Base-by-base conservation (phyloP, 2,329 filamentous ascomycete genomes). In the Parafenestella ontariensis region DNA sequence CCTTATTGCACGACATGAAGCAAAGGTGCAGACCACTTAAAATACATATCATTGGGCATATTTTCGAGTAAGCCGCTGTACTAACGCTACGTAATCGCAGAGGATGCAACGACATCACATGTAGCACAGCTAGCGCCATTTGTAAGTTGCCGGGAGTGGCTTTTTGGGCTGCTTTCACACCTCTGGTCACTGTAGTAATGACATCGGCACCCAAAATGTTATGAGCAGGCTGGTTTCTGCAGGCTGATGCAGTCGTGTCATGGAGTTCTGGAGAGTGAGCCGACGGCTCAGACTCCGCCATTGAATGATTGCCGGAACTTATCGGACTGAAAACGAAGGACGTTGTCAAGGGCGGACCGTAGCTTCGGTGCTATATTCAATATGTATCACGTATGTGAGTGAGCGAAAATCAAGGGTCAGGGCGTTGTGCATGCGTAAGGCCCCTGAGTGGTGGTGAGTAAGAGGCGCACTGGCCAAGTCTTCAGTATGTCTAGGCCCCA, bases 71-170 rank as follows among this genome's bases (percentile, higher is more conserved):
- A 60, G 61, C n/a, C n/a, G n/a, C n/a, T n/a, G n/a, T n/a, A n/a
- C 56, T 46, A 46, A 48, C 45, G 26, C 54, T 49, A 57, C 56
- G 58, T 65, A 62, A 64, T 62, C 54, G 34, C 34, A 48, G 29
- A 56, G 59, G 59, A 58, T 58, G 41, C 58, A 49, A 54, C 44
- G 45, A 28, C 33, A 49, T 43, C 23, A 24, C 5, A 2, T 29
- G 15, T 29, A 18, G 37, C 10, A 21, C n/a, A 40, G 37, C 37
- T 24, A 40, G 37, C 13, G 10, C 13, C 13, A 26, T 40, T n/a
- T 44, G 49, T 46, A 56, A 43, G 42, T 20, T 34, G 31, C 41
- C 40, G 39, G 44, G 39, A 55, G 52, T 44, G 40, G 41, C 46
- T 46, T 44, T 24, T 50, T 49, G 24, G 49, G 37, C 34, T 49